These are phyloP conservation scores for Tephrocybe sp. DNA, from an alignment of 768 basidiomycete species.

Conservation along the genomic window DNA sequence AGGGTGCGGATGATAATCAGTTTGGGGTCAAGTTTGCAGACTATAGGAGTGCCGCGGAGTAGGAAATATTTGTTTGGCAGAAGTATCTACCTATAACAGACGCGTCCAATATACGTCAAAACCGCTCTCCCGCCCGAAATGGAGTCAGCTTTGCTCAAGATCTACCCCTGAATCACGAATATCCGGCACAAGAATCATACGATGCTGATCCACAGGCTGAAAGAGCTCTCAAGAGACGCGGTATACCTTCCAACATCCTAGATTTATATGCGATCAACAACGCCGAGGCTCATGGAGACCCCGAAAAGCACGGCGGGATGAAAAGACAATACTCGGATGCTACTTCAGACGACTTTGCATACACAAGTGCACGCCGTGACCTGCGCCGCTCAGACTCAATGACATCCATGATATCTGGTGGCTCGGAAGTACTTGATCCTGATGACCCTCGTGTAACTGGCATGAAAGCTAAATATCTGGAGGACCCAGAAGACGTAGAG, in stretches of 20 bases:
- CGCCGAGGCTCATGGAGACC: slow-evolving; percentile 20
- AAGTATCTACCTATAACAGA: slow-evolving; percentile 7
- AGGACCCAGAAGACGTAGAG: slow-evolving; percentile 62
- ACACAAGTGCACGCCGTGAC: slow-evolving; percentile 22
- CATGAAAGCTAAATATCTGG: slow-evolving; percentile 42
- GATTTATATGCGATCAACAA: slow-evolving; percentile 45
- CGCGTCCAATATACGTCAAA: slow-evolving; percentile 18
- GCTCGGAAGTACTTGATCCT: slow-evolving; percentile 59
- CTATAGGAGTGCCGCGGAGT: slow-evolving; percentile 17
- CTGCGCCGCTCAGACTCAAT: slow-evolving; percentile 43
- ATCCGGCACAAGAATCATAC: slow-evolving; percentile 18
- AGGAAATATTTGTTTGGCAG: slow-evolving; percentile 10
- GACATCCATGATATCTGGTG: slow-evolving; percentile 36
- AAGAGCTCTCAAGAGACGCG: slow-evolving; percentile 38
- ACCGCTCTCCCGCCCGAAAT: slow-evolving; percentile 24
- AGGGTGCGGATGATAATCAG: slow-evolving; percentile 46
- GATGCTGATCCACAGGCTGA: slow-evolving; percentile 25
- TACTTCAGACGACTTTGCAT: slow-evolving; percentile 19
- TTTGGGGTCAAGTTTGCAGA: slow-evolving; percentile 55
- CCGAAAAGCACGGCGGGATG: slow-evolving; percentile 12
- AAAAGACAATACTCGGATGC: slow-evolving; percentile 15
- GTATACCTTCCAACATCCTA: slow-evolving; percentile 49
- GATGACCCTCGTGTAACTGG: slow-evolving; percentile 75
- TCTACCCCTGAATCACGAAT: slow-evolving; percentile 20
- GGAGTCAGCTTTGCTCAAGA: slow-evolving; percentile 40